A percentile compares a stretch with the other conserved stretches of the same genome.
These are phyloP conservation scores for Ascochyta pisi DNA, from an alignment of 2,329 filamentous ascomycete species.

Conservation along the genomic window DNA sequence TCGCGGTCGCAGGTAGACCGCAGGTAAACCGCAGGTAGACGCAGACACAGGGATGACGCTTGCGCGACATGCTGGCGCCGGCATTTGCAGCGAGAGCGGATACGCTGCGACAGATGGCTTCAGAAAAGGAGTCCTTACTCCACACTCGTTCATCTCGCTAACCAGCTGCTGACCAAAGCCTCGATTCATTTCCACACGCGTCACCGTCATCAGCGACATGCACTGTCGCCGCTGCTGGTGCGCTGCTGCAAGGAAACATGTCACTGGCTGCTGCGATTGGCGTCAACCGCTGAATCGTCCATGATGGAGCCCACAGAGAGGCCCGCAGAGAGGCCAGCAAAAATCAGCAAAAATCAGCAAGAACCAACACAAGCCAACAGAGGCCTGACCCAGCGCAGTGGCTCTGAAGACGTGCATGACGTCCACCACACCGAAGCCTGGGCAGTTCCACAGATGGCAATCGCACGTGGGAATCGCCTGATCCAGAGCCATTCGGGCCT, in stretches of 20 bases:
- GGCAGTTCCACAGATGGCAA: conserved; percentile 26
- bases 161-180: conserved; percentile 27
- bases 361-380: conserved; percentile 12
- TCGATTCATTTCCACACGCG: conserved; percentile 13
- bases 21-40: not conserved
- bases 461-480: conserved; percentile 38
- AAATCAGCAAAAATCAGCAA: too few relatives aligned
- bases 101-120: conserved; percentile 21
- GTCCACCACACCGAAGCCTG: conserved; percentile 30
- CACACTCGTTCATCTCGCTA: conserved; percentile 50
- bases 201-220: conserved; percentile 26
- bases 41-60: conserved; percentile 31
- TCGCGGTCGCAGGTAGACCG: conserved; percentile 1
- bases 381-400: conserved; percentile 37
- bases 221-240: conserved; percentile 24
- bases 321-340: not conserved
- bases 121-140: conserved; percentile 40
- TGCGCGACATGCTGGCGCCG: conserved; percentile 28
- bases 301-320: conserved; percentile 22
- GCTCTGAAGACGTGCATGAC: conserved; percentile 42
- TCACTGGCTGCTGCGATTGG: conserved; percentile 31
- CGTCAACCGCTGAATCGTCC: conserved; percentile 24
- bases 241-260: conserved; percentile 23
- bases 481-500: conserved; percentile 21
- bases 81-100: conserved; percentile 41